These are phyloP conservation scores for Nitzschia palea DNA, from an alignment of 108 stramenopile species.

Conservation along the genomic window DNA sequence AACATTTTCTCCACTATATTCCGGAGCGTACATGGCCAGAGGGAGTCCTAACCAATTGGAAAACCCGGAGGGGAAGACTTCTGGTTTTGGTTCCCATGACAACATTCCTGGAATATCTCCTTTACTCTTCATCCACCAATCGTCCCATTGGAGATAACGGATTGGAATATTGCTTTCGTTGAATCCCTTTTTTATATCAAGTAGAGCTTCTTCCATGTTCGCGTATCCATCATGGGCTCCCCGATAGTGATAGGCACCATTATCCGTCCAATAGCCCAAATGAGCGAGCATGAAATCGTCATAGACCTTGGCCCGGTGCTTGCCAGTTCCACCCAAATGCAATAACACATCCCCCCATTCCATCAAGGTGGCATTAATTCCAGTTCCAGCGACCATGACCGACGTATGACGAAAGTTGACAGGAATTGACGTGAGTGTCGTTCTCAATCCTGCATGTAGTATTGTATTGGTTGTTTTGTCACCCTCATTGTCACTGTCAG, in stretches of 20 bases:
- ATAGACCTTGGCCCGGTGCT: constrained; percentile 5
- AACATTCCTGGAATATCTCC: constrained; percentile 24
- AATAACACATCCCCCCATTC: constrained; percentile 16
- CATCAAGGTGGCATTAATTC: constrained; percentile 21
- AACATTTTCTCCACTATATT: constrained; percentile 12
- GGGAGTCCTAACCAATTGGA: constrained; percentile 20
- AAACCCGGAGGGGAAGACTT: constrained; percentile 29
- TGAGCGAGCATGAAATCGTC: constrained; percentile 25
- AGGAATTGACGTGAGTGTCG: constrained; percentile 5
- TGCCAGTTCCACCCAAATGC: background rate
- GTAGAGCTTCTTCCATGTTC: constrained; percentile 22
- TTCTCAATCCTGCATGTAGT: constrained; percentile 3
- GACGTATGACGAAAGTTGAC: background rate
- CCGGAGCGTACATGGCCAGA: constrained; percentile 25
- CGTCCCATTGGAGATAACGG: constrained; percentile 21
- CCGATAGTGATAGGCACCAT: constrained; percentile 17
- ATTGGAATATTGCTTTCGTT: constrained; percentile 4
- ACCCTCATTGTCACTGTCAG: background rate
- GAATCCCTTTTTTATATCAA: constrained; percentile 6
- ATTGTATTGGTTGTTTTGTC: background rate
- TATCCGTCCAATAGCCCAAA: constrained; percentile 20
- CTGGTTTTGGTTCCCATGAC: constrained; percentile 13
- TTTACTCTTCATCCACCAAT: constrained; percentile 25
- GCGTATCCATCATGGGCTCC: constrained; percentile 5
- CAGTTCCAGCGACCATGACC: constrained; percentile 5